A percentile compares a stretch with the other conserved stretches of the same genome.
These are phyloP conservation scores for Parastagonospora avenae DNA, from an alignment of 2,329 filamentous ascomycete genomes.

Conservation along the genomic window DNA sequence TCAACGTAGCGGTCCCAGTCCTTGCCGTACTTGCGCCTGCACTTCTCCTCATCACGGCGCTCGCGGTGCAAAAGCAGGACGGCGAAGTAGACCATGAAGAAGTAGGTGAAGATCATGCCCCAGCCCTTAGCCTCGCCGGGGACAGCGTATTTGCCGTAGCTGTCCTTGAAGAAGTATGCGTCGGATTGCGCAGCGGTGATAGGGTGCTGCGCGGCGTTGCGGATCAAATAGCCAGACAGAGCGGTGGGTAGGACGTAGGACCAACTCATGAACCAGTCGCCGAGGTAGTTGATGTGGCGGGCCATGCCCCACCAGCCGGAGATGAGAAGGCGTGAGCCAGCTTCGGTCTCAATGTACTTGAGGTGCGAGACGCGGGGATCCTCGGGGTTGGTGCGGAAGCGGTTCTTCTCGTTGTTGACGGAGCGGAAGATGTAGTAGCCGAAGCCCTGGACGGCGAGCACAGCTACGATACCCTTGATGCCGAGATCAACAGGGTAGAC, in stretches of 20 bases:
- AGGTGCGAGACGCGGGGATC: conserved; percentile 81
- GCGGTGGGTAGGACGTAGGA: conserved; percentile 87
- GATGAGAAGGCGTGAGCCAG: conserved; percentile 78
- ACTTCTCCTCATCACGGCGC: conserved; percentile 87
- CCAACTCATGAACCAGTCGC: conserved; percentile 94
- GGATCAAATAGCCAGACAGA: conserved; percentile 78
- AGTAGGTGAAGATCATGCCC: conserved; percentile 90
- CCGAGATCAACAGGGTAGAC: conserved; percentile 83
- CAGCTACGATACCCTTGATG: conserved; percentile 64
- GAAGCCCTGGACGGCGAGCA: conserved; percentile 68
- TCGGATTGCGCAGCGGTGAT: conserved; percentile 51
- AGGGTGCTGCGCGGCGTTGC: conserved; percentile 50
- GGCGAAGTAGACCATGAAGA: conserved; percentile 92
- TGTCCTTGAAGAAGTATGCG: conserved; percentile 60
- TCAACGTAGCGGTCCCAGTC: conserved; percentile 91
- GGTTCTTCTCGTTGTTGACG: conserved; percentile 95
- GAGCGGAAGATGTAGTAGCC: conserved; percentile 93
- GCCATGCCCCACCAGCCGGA: conserved; percentile 94
- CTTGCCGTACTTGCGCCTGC: conserved; percentile 84
- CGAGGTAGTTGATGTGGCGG: conserved; percentile 93
- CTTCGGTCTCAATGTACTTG: conserved; percentile 82
- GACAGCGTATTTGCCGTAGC: conserved; percentile 68
- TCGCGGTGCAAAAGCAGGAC: conserved; percentile 86
- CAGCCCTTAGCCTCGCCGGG: conserved; percentile 77
- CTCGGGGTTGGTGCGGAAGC: conserved; percentile 84